These are phyloP conservation scores for Aspergillus fructus DNA, from an alignment of 2,329 filamentous ascomycete genomes.

Conservation along the genomic window DNA sequence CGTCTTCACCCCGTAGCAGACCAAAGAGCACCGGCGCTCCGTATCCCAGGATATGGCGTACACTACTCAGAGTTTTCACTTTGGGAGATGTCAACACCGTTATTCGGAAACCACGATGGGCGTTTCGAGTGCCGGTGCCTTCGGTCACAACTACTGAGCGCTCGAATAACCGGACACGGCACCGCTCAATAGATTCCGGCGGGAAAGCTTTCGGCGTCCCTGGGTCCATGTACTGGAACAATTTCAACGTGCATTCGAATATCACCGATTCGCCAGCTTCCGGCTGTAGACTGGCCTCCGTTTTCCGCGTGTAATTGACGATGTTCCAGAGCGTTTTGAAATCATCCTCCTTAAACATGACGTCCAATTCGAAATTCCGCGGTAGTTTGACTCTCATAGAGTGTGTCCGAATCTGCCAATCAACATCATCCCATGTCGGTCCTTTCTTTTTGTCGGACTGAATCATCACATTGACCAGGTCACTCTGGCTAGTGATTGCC, in stretches of 20 bases:
- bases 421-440: slow-evolving; percentile 76
- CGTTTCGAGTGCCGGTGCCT: slow-evolving; percentile 68
- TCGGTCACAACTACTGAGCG: slow-evolving; percentile 66
- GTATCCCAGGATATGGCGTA: slow-evolving; percentile 68
- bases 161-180: slow-evolving; percentile 75
- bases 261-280: slow-evolving; percentile 68
- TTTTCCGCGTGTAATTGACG: slow-evolving; percentile 78
- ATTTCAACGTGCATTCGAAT: slow-evolving; percentile 67
- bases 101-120: slow-evolving; percentile 78
- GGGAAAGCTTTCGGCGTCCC: slow-evolving; percentile 73
- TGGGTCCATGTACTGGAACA: slow-evolving; percentile 79
- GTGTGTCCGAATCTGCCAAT: slow-evolving; percentile 69
- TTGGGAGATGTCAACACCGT: slow-evolving; percentile 74
- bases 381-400: slow-evolving; percentile 70
- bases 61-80: slow-evolving; percentile 73
- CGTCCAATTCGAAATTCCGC: slow-evolving; percentile 69
- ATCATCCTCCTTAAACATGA: slow-evolving; percentile 73
- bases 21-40: slow-evolving; percentile 73
- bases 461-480: slow-evolving; percentile 71
- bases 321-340: slow-evolving; percentile 78
- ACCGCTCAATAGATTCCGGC: slow-evolving; percentile 68
- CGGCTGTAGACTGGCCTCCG: slow-evolving; percentile 69
- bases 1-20: slow-evolving; percentile 70
- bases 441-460: slow-evolving; percentile 67
- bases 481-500: slow-evolving; percentile 75